Evolutionary conservation across 495 filamentous ascomycete species (phyloP).

Genomic region (Talaromyces wortmannii): DNA sequence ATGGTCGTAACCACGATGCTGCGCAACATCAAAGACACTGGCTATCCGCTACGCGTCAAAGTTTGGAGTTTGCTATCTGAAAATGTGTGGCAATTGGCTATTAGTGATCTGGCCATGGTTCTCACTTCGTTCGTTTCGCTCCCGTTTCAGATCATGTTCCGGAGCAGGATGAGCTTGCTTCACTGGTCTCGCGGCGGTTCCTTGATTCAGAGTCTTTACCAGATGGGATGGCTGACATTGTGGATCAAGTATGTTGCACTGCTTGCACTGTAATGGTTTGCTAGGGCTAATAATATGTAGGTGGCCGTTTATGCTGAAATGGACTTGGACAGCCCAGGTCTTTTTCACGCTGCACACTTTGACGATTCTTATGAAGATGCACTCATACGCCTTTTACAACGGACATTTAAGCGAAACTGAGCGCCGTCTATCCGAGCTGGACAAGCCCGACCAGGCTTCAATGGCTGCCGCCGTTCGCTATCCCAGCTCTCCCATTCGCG

Average conservation of each 20-base stretch:
- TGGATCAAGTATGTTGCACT: conserved; percentile 64
- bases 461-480: conserved; percentile 68
- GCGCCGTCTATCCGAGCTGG: conserved; percentile 69
- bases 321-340: conserved; percentile 94
- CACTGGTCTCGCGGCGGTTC: conserved; percentile 74
- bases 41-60: conserved; percentile 70
- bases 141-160: conserved; percentile 66
- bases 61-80: conserved; percentile 84
- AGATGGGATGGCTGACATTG: conserved; percentile 68
- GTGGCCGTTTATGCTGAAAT: conserved; percentile 79
- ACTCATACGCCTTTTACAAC: conserved; percentile 97
- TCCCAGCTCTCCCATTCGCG: conserved; percentile 49
- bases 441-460: conserved; percentile 65
- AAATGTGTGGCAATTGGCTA: conserved; percentile 78
- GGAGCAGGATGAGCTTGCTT: conserved; percentile 44
- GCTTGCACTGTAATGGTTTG: conserved; percentile 8
- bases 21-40: conserved; percentile 91
- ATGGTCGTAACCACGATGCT: conserved; percentile 92
- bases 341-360: conserved; percentile 89
- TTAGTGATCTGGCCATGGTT: conserved; percentile 83
- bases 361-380: conserved; percentile 95
- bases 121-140: conserved; percentile 62
- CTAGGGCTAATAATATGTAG: conserved; percentile 22
- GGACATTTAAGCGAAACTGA: conserved; percentile 87
- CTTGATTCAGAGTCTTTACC: conserved; percentile 73